These are phyloP conservation scores for Termitomyces sp. DNA, from an alignment of 768 basidiomycete species.

Conservation along the genomic window DNA sequence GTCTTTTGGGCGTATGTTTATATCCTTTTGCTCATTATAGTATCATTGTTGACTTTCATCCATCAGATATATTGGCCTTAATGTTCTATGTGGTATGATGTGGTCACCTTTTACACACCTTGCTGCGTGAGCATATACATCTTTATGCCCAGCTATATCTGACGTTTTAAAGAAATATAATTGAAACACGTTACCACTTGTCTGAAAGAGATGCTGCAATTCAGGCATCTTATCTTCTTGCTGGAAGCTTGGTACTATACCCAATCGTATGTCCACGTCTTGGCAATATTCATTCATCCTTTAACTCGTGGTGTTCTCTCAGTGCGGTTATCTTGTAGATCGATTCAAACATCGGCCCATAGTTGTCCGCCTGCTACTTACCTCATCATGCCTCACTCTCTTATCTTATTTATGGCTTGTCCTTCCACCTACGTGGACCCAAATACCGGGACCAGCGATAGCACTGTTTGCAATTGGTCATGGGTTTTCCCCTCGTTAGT, in stretches of 20 bases:
- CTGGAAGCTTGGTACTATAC: conserved; percentile 66
- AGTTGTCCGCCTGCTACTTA: conserved; percentile 52
- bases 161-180: conserved; percentile 53
- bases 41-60: background rate
- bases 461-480: conserved; percentile 61
- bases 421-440: conserved; percentile 54
- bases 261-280: conserved; percentile 48
- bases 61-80: conserved; percentile 69
- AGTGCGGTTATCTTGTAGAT: conserved; percentile 71
- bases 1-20: conserved; percentile 69
- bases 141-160: background rate
- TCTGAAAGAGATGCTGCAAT: conserved; percentile 57
- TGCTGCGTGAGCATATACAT: conserved; percentile 50
- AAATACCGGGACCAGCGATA: conserved; percentile 59
- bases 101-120: conserved; percentile 81
- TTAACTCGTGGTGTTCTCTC: background rate
- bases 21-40: background rate
- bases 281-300: background rate
- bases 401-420: conserved; percentile 65
- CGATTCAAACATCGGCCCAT: conserved; percentile 51
- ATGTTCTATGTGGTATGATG: conserved; percentile 70
- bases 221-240: conserved; percentile 68
- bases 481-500: conserved; percentile 69
- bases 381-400: conserved; percentile 59
- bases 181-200: conserved; percentile 63